Evolutionary conservation across 192 early-diverging fungal genomes (phyloP).

Genomic region (Dispira parvispora): DNA sequence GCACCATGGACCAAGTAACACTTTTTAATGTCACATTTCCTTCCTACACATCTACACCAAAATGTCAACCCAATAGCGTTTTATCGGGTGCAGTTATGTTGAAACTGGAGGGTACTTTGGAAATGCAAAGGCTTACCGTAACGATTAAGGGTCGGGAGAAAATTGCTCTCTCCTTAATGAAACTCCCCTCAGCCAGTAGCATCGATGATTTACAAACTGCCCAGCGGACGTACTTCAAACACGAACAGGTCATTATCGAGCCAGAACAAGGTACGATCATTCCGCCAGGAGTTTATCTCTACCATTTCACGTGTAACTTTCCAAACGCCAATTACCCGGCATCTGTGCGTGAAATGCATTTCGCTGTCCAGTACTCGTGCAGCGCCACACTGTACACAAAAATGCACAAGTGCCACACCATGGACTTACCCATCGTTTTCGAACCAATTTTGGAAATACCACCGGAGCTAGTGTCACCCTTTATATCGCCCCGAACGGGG

Average conservation of each 20-base stretch:
- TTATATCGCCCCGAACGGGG: background rate
- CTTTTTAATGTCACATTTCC: background rate
- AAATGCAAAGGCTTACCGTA: background rate
- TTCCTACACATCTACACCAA: background rate
- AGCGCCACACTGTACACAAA: background rate
- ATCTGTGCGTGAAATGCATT: background rate
- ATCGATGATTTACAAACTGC: slow-evolving; percentile 1
- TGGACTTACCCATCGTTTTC: background rate
- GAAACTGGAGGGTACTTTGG: background rate
- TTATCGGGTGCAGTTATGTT: slow-evolving; percentile 2
- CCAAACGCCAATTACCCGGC: slow-evolving; percentile 6
- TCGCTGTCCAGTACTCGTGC: background rate
- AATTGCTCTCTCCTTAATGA: background rate
- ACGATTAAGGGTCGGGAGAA: background rate
- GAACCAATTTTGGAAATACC: background rate
- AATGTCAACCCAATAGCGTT: background rate
- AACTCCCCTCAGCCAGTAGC: background rate
- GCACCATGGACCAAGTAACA: background rate
- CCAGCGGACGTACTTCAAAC: background rate
- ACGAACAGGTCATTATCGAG: background rate
- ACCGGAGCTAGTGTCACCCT: background rate
- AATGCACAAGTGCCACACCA: background rate
- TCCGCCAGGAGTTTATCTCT: background rate
- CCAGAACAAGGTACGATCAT: background rate
- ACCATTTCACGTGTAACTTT: background rate